Base-by-base conservation (phyloP, 1,284 basidiomycete genomes). In the Cystobasidiaceae sp. region DNA sequence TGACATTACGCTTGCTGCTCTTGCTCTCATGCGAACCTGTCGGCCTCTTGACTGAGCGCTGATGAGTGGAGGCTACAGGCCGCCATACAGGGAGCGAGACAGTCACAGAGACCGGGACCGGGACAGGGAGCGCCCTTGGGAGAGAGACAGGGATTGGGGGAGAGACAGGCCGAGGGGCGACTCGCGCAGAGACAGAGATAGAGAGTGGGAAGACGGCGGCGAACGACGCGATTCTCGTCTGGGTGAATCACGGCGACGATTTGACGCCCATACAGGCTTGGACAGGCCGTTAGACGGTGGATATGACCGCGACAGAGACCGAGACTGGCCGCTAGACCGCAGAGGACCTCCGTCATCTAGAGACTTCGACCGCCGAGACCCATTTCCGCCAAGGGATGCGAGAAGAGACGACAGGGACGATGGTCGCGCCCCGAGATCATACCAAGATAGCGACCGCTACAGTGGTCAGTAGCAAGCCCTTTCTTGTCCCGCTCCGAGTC, bases 91-190 rank as follows among this genome's bases (percentile, higher is more conserved):
- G 17, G 55, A 25, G 27, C 34, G 45, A 17, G 56, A 33, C 43
- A 23, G 43, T 19, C 28, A 51, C 48, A 50, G 58, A 51, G 58
- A 61, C 48, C 28, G 58, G 19, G 58, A 33, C 17, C 13, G 51
- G 19, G 50, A 64, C 43, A 21, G 51, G 4, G 51, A 56, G 5
- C 46, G 52, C 27, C 25, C 45, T 49, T 13, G 58, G 17, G 58
- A 64, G 9, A 52, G 60, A 54, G 60, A 55, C 21, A 64, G 52
- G 28, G 61, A 64, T 25, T 43, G 61, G 51, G 28, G n/a, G 13
- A 23, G 21, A n/a, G 54, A 57, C 33, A 44, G 54, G n/a, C 8
- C 39, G 21, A 9, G 39, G 9, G 50, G 19, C 28, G 39, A 23
- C 21, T 23, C 51, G 34, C 39, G 48, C 51, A n/a, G 60, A 5